Percentiles rank a stretch among this genome's conserved stretches.
phyloP scores from a whole-genome alignment of 495 filamentous ascomycete genomes.

The Penicillium silybi region DNA sequence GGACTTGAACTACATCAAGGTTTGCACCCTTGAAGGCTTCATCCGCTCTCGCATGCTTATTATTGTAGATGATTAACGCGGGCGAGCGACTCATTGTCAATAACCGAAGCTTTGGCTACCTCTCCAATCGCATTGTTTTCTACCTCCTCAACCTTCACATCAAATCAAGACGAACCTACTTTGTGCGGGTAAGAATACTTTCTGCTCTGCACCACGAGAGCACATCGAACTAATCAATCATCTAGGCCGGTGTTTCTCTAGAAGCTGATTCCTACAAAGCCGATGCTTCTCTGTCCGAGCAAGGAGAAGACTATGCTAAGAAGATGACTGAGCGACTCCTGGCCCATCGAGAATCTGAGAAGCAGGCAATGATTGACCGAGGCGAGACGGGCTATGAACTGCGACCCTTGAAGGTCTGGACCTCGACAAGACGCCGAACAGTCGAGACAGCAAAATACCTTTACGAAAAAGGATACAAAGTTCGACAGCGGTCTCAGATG shows the following conservation, averaged over 20 bases:
- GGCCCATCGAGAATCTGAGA: slow-evolving; percentile 76
- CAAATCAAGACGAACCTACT: slow-evolving; percentile 89
- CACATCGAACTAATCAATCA: background rate
- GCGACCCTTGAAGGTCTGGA: slow-evolving; percentile 88
- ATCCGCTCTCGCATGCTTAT: background rate
- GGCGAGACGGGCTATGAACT: slow-evolving; percentile 65
- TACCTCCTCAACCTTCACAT: slow-evolving; percentile 97
- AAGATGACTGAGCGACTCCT: slow-evolving; percentile 83
- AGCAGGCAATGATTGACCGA: slow-evolving; percentile 59
- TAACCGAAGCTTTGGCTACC: slow-evolving; percentile 91
- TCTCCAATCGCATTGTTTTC: slow-evolving; percentile 95
- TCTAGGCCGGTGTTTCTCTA: slow-evolving; percentile 56
- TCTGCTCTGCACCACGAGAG: background rate
- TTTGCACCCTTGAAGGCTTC: slow-evolving; percentile 13
- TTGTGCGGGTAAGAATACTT: slow-evolving; percentile 63
- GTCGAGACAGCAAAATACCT: slow-evolving; percentile 87
- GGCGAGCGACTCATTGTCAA: slow-evolving; percentile 90
- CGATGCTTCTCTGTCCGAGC: slow-evolving; percentile 76
- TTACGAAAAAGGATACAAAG: slow-evolving; percentile 70
- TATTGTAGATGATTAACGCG: slow-evolving; percentile 85
- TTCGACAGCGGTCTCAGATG: slow-evolving; percentile 90
- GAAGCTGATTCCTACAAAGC: slow-evolving; percentile 87
- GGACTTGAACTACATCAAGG: slow-evolving; percentile 93
- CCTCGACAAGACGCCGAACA: slow-evolving; percentile 83
- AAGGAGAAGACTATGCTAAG: slow-evolving; percentile 79